phyloP scores from a whole-genome alignment of 2,329 filamentous ascomycete genomes.

The Pyricularia sp. region DNA sequence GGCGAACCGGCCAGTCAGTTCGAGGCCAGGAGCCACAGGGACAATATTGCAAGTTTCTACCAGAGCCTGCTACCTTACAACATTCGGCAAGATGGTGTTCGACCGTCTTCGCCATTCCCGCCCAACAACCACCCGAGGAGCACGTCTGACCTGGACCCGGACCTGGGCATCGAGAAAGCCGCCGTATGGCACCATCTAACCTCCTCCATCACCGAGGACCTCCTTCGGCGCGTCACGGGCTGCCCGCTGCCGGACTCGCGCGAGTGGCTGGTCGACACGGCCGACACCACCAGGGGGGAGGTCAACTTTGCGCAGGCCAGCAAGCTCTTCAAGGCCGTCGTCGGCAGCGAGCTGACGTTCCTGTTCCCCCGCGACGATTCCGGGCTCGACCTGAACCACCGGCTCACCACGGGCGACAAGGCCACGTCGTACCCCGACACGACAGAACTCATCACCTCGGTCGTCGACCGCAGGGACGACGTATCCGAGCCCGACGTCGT shows the following conservation, averaged over 20 bases:
- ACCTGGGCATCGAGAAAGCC: constrained; percentile 10
- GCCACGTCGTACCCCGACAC: constrained; percentile 12
- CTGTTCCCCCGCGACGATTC: constrained; percentile 27
- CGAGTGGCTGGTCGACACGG: constrained; percentile 42
- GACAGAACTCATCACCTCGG: constrained; percentile 12
- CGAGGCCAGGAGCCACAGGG: constrained; percentile 27
- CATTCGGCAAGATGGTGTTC: constrained; percentile 14
- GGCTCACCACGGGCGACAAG: constrained; percentile 13
- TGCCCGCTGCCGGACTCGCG: constrained; percentile 12
- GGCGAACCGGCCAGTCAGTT: constrained; percentile 28
- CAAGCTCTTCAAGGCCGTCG: constrained; percentile 16
- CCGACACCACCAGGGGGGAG: constrained; percentile 35
- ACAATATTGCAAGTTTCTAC: constrained; percentile 25
- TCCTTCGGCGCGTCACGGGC: constrained; percentile 35
- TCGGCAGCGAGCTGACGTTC: constrained; percentile 30
- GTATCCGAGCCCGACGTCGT: constrained; percentile 30
- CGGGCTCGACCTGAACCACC: constrained; percentile 24
- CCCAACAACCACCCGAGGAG: not conserved
- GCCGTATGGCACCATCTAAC: constrained; percentile 40
- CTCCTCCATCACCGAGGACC: constrained; percentile 27
- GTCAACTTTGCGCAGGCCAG: constrained; percentile 23
- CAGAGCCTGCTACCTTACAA: constrained; percentile 31
- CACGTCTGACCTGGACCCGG: constrained; percentile 13
- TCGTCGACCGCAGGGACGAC: constrained; percentile 10
- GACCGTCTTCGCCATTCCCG: not conserved